phyloP scores from a whole-genome alignment of 2,329 filamentous ascomycete species.

The Coniella lustricola region DNA sequence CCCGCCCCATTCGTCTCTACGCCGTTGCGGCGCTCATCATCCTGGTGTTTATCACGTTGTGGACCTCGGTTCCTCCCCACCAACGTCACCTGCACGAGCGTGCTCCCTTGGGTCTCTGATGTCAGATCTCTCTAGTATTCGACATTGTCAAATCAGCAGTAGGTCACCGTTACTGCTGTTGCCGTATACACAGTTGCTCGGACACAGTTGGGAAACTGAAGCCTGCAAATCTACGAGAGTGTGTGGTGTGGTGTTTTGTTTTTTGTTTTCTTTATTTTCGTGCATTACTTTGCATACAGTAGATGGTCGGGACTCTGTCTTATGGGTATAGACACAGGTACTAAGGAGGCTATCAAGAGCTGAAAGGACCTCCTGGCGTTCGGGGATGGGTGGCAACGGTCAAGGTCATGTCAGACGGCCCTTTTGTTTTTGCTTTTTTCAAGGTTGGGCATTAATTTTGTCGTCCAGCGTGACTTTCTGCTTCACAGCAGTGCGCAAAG shows the following conservation, averaged over 20 bases:
- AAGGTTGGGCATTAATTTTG: background rate
- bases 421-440: conserved; percentile 14
- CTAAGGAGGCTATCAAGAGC: conserved; percentile 46
- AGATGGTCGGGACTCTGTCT: conserved; percentile 6
- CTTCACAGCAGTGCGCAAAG: too few species aligned
- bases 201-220: too few species aligned
- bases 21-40: conserved; percentile 2
- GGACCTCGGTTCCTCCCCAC: background rate
- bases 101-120: background rate
- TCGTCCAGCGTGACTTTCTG: background rate
- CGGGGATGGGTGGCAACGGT: conserved; percentile 3
- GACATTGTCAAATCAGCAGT: too few species aligned
- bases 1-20: conserved; percentile 20
- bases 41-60: background rate
- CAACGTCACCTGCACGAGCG: conserved; percentile 7
- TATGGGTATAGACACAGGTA: conserved; percentile 24
- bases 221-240: too few species aligned
- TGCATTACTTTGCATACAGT: conserved; percentile 1
- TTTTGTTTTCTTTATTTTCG: conserved; percentile 7
- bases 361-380: conserved; percentile 43
- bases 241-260: background rate
- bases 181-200: too few species aligned
- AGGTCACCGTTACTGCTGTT: too few species aligned
- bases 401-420: conserved; percentile 4
- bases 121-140: background rate